phyloP scores from a whole-genome alignment of 768 basidiomycete species.

The Butyriboletus loyo region DNA sequence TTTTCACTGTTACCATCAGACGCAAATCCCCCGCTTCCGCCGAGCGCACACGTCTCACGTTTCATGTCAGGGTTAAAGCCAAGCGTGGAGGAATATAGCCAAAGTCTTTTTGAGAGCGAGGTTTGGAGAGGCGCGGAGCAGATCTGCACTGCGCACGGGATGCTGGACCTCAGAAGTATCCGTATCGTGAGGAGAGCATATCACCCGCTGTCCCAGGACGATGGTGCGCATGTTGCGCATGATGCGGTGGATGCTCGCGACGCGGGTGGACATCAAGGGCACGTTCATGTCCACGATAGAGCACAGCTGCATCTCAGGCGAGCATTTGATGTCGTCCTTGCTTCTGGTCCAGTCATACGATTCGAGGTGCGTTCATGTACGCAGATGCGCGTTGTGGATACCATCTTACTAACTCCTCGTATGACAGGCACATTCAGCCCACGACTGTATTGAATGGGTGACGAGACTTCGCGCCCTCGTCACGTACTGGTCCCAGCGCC shows the following conservation, averaged over 20 bases:
- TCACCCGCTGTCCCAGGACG: constrained; percentile 25
- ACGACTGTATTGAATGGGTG: constrained; percentile 82
- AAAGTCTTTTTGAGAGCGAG: constrained; percentile 47
- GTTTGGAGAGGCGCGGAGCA: constrained; percentile 61
- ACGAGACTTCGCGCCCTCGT: constrained; percentile 65
- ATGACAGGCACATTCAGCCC: constrained; percentile 58
- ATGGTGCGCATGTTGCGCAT: constrained; percentile 24
- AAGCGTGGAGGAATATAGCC: constrained; percentile 27
- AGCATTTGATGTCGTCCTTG: constrained; percentile 75
- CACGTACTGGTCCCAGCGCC: constrained; percentile 76
- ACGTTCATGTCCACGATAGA: constrained; percentile 44
- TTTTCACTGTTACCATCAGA: constrained; percentile 52
- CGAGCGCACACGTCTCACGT: constrained; percentile 43
- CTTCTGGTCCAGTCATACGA: constrained; percentile 62
- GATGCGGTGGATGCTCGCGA: constrained; percentile 55
- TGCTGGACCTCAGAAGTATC: constrained; percentile 72
- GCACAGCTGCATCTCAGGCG: constrained; percentile 51
- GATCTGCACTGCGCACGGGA: constrained; percentile 61
- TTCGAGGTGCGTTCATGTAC: constrained; percentile 67
- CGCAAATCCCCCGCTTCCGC: constrained; percentile 69
- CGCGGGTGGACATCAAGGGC: constrained; percentile 57
- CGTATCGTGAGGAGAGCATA: constrained; percentile 57
- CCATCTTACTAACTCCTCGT: background rate
- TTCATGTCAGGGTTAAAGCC: constrained; percentile 29
- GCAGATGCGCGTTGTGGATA: background rate